These are phyloP conservation scores for Cercospora sojina DNA, from an alignment of 2,329 filamentous ascomycete genomes.

Conservation along the genomic window DNA sequence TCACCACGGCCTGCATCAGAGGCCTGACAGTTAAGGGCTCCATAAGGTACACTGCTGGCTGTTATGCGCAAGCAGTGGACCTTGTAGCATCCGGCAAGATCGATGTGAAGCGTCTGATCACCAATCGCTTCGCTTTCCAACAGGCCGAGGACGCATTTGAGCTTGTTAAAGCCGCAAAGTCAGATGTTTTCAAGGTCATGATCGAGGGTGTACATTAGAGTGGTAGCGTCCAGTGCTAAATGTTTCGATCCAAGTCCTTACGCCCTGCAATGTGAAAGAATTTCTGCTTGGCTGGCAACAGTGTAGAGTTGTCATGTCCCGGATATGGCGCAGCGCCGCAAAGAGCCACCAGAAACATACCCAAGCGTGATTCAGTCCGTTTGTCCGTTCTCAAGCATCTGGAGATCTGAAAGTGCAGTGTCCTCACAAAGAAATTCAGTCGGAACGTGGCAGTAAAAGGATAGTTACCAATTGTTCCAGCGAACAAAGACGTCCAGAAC, in stretches of 20 bases:
- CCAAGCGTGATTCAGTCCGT: neutral
- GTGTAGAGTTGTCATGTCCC: neutral
- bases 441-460: neutral
- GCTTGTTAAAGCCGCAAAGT: constrained; percentile 42
- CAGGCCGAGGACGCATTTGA: constrained; percentile 52
- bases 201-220: constrained; percentile 42
- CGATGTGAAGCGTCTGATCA: constrained; percentile 43
- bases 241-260: neutral
- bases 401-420: neutral
- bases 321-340: neutral
- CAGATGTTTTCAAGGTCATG: constrained; percentile 46
- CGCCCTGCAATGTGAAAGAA: neutral
- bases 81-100: constrained; percentile 53
- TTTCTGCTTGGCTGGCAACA: neutral
- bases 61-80: constrained; percentile 52
- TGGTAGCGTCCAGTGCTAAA: neutral
- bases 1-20: constrained; percentile 51
- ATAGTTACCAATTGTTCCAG: neutral
- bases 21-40: constrained; percentile 52
- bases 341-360: neutral
- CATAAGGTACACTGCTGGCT: constrained; percentile 53
- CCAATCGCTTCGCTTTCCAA: constrained; percentile 46
- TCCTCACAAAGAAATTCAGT: neutral
- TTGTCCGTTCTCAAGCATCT: neutral
- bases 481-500: neutral